A percentile compares a stretch with the other conserved stretches of the same genome.
Conservation (phyloP, 148 eudicot genomes). For the Amaranthus palmeri region DNA sequence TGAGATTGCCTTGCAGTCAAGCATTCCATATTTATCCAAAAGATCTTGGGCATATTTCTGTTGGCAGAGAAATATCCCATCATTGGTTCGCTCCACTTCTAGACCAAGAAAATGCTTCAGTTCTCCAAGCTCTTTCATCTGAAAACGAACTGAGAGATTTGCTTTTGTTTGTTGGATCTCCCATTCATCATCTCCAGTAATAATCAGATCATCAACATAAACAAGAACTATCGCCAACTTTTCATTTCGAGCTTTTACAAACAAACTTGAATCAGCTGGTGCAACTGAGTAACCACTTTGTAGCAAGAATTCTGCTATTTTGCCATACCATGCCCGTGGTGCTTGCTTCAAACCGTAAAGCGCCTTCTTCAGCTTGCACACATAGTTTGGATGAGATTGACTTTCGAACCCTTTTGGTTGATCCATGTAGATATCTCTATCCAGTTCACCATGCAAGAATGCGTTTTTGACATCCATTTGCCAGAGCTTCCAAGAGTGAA, state of each 20-base stretch:
- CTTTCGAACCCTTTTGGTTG: no score
- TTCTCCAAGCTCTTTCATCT: conserved; percentile 17
- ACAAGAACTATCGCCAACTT: background rate
- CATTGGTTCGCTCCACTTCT: background rate
- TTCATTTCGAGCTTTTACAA: background rate
- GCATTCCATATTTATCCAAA: conserved; percentile 1
- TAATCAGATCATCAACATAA: conserved; percentile 14
- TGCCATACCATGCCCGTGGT: conserved; percentile 21
- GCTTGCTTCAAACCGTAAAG: background rate
- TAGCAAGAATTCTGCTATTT: conserved; percentile 17
- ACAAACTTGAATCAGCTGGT: background rate
- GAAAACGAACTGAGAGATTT: conserved; percentile 10
- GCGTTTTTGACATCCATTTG: no score
- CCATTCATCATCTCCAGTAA: conserved; percentile 4
- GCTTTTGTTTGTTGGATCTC: background rate
- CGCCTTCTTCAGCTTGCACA: no score
- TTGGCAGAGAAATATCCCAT: background rate
- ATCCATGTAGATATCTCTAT: no score
- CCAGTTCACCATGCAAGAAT: no score
- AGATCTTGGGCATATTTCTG: background rate
- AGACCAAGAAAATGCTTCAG: background rate
- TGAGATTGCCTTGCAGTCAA: background rate
- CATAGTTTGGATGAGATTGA: no score
- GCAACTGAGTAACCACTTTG: conserved; percentile 16
- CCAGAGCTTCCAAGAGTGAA: no score